These are phyloP conservation scores for Pholiota molesta DNA, from an alignment of 768 basidiomycete genomes.

Conservation along the genomic window DNA sequence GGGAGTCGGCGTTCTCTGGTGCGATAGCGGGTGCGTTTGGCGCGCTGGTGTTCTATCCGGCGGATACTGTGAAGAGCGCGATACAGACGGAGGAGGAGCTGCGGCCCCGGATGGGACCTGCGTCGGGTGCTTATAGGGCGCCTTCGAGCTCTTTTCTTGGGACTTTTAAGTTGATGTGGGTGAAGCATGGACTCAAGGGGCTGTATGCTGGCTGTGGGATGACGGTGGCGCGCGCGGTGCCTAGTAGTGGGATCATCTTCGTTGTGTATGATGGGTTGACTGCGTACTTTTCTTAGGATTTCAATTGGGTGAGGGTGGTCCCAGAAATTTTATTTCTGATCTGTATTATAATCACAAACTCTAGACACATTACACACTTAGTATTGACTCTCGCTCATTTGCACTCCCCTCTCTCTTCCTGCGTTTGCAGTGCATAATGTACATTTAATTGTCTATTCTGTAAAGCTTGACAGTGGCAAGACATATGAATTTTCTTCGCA, in stretches of 20 bases:
- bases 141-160: conserved; percentile 46
- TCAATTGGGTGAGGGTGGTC: neutral
- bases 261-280: conserved; percentile 84
- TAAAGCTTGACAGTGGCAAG: too few relatives aligned
- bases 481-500: too few relatives aligned
- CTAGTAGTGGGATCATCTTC: conserved; percentile 92
- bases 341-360: neutral
- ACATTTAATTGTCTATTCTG: neutral
- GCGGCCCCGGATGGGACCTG: conserved; percentile 43
- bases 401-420: neutral
- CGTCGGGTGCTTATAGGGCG: neutral
- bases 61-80: conserved; percentile 92
- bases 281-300: conserved; percentile 39
- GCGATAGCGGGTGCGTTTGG: conserved; percentile 86
- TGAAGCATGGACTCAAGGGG: conserved; percentile 75
- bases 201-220: conserved; percentile 94
- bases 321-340: neutral
- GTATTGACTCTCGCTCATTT: neutral
- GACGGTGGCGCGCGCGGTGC: conserved; percentile 82
- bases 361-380: neutral
- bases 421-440: neutral
- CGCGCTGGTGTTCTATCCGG: conserved; percentile 91
- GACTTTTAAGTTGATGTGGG: conserved; percentile 73
- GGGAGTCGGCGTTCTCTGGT: conserved; percentile 86
- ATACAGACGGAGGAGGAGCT: conserved; percentile 95